Conservation (phyloP, 257 asterid genomes). For the Ajuga chamaepitys region DNA sequence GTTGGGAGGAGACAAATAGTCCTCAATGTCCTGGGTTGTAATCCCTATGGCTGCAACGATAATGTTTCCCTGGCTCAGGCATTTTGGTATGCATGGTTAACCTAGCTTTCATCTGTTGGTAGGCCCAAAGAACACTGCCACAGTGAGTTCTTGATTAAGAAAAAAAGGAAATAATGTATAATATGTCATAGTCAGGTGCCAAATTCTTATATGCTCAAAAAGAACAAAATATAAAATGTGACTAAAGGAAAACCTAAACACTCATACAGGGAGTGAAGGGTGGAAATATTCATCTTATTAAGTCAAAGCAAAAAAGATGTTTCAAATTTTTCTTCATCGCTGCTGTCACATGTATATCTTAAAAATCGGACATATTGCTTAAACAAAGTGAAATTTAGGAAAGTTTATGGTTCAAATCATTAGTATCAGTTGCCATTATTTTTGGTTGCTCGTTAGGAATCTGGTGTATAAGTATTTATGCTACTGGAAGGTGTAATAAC, state of each 20-base stretch:
- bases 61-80: too few species aligned
- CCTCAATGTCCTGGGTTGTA: too few species aligned
- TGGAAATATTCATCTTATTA: too few species aligned
- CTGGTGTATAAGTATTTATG: not conserved
- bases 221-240: not conserved
- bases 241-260: not conserved
- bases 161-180: too few species aligned
- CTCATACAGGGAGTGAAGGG: not conserved
- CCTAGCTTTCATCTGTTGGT: too few species aligned
- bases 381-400: not conserved
- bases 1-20: too few species aligned
- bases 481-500: not conserved
- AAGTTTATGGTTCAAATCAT: not conserved
- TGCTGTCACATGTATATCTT: not conserved
- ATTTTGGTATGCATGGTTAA: too few species aligned
- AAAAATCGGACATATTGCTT: not conserved
- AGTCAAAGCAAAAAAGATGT: too few species aligned
- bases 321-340: not conserved
- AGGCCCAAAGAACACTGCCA: too few species aligned
- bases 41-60: too few species aligned
- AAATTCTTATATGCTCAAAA: not conserved
- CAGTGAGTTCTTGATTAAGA: too few species aligned
- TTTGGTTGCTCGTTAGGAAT: not conserved
- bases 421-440: not conserved
- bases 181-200: too few species aligned